phyloP scores from a whole-genome alignment of 108 stramenopile species.

The Mediolabrus comicus region DNA sequence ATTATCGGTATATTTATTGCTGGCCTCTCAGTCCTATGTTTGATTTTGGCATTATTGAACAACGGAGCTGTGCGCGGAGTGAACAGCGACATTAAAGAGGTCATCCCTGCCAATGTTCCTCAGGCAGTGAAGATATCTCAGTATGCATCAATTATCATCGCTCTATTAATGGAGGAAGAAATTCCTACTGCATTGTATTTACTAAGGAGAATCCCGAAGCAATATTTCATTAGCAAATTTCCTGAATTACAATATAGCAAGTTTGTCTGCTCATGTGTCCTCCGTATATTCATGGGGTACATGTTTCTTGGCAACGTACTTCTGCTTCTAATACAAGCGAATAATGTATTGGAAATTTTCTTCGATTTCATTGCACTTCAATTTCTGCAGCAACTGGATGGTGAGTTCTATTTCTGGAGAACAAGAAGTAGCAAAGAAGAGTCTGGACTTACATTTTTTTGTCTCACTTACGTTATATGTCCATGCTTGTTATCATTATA shows the following conservation, averaged over 20 bases:
- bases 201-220: not conserved
- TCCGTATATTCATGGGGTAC: not conserved
- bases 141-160: not conserved
- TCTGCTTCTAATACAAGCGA: not conserved
- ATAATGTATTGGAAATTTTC: not conserved
- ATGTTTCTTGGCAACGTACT: not conserved
- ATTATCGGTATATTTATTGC: not conserved
- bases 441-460: too few species aligned
- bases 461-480: too few species aligned
- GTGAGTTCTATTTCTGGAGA: too few species aligned
- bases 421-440: too few species aligned
- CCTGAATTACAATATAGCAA: not conserved
- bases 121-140: not conserved
- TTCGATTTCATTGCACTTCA: not conserved
- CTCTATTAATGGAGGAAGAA: not conserved
- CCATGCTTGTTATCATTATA: too few species aligned
- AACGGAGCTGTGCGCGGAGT: not conserved
- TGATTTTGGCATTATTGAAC: not conserved
- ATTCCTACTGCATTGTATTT: conserved; percentile 1
- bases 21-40: not conserved
- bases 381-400: conserved; percentile 1
- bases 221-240: not conserved
- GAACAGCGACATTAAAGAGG: not conserved
- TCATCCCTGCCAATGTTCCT: not conserved
- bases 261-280: not conserved